These are phyloP conservation scores for Boletus subcaerulescens DNA, from an alignment of 768 basidiomycete species.

Conservation along the genomic window DNA sequence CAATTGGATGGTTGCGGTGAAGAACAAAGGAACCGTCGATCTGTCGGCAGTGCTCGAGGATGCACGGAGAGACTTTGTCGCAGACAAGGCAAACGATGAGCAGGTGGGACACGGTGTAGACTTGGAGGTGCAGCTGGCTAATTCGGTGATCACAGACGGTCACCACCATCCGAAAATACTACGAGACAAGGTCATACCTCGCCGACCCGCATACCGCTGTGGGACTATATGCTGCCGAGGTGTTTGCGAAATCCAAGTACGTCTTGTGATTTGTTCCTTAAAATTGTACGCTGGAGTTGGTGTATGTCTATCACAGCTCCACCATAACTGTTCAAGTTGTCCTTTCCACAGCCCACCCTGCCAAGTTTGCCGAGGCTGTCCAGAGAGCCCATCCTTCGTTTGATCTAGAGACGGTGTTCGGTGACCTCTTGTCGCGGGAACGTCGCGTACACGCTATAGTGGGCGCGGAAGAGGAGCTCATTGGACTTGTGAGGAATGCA, in stretches of 20 bases:
- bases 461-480: slow-evolving; percentile 59
- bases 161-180: slow-evolving; percentile 65
- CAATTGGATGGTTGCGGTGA: slow-evolving; percentile 86
- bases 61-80: slow-evolving; percentile 82
- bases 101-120: slow-evolving; percentile 48
- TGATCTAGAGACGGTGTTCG: slow-evolving; percentile 54
- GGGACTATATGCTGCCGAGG: slow-evolving; percentile 72
- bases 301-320: slow-evolving; percentile 35
- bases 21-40: slow-evolving; percentile 76
- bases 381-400: slow-evolving; percentile 54
- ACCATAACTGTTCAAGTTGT: slow-evolving; percentile 62
- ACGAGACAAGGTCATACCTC: slow-evolving; percentile 69
- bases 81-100: slow-evolving; percentile 81
- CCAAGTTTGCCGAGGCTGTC: slow-evolving; percentile 95
- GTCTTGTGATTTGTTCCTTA: slow-evolving; percentile 10
- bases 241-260: slow-evolving; percentile 60
- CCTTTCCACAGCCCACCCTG: slow-evolving; percentile 94
- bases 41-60: slow-evolving; percentile 63
- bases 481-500: slow-evolving; percentile 61
- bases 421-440: slow-evolving; percentile 71
- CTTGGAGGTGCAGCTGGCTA: background rate
- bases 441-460: slow-evolving; percentile 78
- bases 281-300: background rate
- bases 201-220: slow-evolving; percentile 98
- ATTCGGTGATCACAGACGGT: slow-evolving; percentile 57